A percentile compares a stretch with the other conserved stretches of the same genome.
These are phyloP conservation scores for Skeletonema menzelii DNA, from an alignment of 108 stramenopile species.

Conservation along the genomic window DNA sequence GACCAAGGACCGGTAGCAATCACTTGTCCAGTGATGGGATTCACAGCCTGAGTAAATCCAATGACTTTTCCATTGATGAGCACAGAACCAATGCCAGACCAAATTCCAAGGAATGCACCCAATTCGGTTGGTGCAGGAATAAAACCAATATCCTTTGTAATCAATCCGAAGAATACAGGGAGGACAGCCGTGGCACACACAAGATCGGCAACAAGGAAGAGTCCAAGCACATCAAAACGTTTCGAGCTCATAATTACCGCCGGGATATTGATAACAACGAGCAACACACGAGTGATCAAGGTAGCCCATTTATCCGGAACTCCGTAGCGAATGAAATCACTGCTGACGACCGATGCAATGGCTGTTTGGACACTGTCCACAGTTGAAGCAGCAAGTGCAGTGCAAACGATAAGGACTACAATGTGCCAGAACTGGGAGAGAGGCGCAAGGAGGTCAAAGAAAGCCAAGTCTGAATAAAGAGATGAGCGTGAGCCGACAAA, in stretches of 20 bases:
- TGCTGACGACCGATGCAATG: conserved; percentile 56
- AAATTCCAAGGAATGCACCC: conserved; percentile 67
- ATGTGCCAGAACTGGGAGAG: conserved; percentile 67
- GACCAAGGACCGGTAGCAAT: conserved; percentile 52
- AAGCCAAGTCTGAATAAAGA: conserved; percentile 49
- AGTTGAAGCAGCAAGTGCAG: conserved; percentile 65
- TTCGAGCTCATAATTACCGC: conserved; percentile 60
- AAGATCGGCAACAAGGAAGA: conserved; percentile 83
- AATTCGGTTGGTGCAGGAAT: conserved; percentile 73
- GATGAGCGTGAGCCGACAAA: background rate
- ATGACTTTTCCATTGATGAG: conserved; percentile 62
- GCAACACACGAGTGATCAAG: conserved; percentile 45
- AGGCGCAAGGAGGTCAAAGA: conserved; percentile 71
- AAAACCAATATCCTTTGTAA: conserved; percentile 53
- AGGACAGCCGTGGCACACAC: conserved; percentile 77
- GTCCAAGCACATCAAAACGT: conserved; percentile 63
- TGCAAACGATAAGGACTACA: conserved; percentile 64
- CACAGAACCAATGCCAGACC: conserved; percentile 66
- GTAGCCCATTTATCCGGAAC: conserved; percentile 35
- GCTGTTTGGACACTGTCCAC: conserved; percentile 79
- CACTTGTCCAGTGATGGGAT: conserved; percentile 42
- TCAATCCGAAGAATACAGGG: conserved; percentile 73
- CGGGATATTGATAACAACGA: conserved; percentile 64
- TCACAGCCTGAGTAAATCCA: conserved; percentile 57
- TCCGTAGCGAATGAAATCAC: conserved; percentile 57